Evolutionary conservation across 2,329 filamentous ascomycete species (phyloP), one percentile per base, ranked within the genome.

Genomic region (Didymella keratinophila): DNA sequence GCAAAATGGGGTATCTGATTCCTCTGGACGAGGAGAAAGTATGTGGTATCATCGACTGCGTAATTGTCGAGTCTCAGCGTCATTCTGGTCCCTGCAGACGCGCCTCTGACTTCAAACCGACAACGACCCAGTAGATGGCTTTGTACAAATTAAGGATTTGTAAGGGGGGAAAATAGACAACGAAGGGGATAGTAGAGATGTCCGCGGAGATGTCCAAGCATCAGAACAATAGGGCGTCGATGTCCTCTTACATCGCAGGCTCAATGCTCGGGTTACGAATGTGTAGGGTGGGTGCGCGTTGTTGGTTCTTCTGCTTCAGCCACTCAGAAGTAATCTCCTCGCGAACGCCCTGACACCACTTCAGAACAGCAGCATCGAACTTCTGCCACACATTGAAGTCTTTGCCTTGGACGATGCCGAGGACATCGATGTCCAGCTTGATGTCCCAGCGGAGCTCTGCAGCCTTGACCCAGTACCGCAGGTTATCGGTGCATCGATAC

Each of bases 391-490:
- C 87, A 52, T 86, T 83, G 1, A 83, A 83, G 48, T 86, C 83
- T 59, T 83, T 89, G 71, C 89, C 89, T 72, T 93, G 90, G 21
- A 97, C 93, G 8, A 97, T 85, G 27, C 89, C 92, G 78, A 96
- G 89, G 21, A 94, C 92, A 71, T 97, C 92, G 52, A 97, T 84
- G 63, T 89, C 86, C 50, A 98, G 82, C 66, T 90, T 85, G 37
- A 93, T 86, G 78, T 98, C 95, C 89, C 94, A 99, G 54, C 95
- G 87, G 58, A 98, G 83, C 79, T 99, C 93, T 8, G 93, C 93
- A 1, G 94, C 95, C 80, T 99, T 99, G 78, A 91, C 86, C 94
- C 95, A 99, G 81, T 90, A 99, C 39, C 93, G 87, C 61, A 99
- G 83, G 75, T 99, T 99, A 68, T 99, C 95, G 3, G 93, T 92